Conservation (phyloP, 2,329 filamentous ascomycete species). For the Xylariaceae sp. region DNA sequence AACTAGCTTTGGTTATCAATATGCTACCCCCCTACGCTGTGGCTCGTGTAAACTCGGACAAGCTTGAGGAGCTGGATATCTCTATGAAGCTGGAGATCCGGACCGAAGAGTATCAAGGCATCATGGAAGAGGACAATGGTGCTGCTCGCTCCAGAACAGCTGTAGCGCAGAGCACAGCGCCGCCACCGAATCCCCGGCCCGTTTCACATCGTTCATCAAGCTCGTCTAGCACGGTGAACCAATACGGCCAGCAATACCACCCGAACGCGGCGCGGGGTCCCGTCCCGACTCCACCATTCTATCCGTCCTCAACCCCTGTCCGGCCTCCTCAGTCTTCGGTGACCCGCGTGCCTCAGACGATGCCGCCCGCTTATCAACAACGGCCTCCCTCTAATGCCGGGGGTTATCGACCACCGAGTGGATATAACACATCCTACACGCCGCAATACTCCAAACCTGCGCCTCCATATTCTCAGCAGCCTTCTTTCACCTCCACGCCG, state of each 20-base stretch:
- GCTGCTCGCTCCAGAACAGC: slow-evolving; percentile 50
- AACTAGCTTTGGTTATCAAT: slow-evolving; percentile 70
- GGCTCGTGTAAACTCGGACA: slow-evolving; percentile 80
- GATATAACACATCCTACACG: slow-evolving; percentile 43
- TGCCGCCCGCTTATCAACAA: slow-evolving; percentile 36
- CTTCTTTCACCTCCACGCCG: slow-evolving; percentile 43
- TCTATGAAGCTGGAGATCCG: slow-evolving; percentile 75
- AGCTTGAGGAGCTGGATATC: slow-evolving; percentile 78
- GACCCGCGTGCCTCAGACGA: slow-evolving; percentile 39
- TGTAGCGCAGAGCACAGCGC: slow-evolving; percentile 28
- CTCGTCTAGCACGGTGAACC: slow-evolving; percentile 41
- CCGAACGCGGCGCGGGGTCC: slow-evolving; percentile 45
- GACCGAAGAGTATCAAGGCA: slow-evolving; percentile 70
- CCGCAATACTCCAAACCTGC: slow-evolving; percentile 52
- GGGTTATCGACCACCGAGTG: slow-evolving; percentile 50
- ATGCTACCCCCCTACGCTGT: slow-evolving; percentile 81
- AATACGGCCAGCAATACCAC: slow-evolving; percentile 47
- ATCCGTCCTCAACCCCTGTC: slow-evolving; percentile 41
- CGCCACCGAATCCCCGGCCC: slow-evolving; percentile 37
- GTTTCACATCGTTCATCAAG: slow-evolving; percentile 36
- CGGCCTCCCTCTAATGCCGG: slow-evolving; percentile 37
- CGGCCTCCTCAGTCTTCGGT: slow-evolving; percentile 38
- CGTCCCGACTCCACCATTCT: slow-evolving; percentile 43
- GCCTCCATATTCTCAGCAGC: slow-evolving; percentile 50
- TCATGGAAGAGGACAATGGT: slow-evolving; percentile 79